Conservation (phyloP, 805 yeast species). For the Metschnikowia sp. region DNA sequence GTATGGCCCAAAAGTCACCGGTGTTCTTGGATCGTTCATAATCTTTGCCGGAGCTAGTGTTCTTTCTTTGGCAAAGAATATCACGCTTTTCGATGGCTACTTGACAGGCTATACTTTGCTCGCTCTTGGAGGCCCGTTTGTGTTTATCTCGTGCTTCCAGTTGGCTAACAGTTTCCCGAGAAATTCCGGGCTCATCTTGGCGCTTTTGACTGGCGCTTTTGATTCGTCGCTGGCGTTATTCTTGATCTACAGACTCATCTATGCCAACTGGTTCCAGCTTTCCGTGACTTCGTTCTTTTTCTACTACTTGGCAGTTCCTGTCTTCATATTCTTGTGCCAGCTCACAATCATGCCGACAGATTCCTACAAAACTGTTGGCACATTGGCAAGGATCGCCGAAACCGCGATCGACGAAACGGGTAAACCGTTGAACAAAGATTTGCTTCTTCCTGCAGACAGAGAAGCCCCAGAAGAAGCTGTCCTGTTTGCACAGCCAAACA, state of each 20-base stretch:
- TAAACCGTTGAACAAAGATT: slow-evolving; percentile 48
- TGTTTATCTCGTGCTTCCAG: slow-evolving; percentile 86
- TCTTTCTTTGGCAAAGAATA: slow-evolving; percentile 37
- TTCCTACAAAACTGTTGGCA: slow-evolving; percentile 69
- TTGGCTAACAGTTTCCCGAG: slow-evolving; percentile 83
- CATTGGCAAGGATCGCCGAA: slow-evolving; percentile 63
- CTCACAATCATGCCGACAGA: slow-evolving; percentile 73
- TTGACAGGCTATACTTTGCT: slow-evolving; percentile 68
- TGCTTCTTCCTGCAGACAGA: slow-evolving; percentile 35
- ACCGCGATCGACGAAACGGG: slow-evolving; percentile 76
- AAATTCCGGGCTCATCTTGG: slow-evolving; percentile 75
- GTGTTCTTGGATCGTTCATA: slow-evolving; percentile 65
- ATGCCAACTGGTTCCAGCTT: slow-evolving; percentile 42
- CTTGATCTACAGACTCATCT: slow-evolving; percentile 64
- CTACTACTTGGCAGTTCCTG: slow-evolving; percentile 68
- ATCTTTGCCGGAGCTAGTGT: slow-evolving; percentile 54
- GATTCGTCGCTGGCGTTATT: slow-evolving; percentile 91
- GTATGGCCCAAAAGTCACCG: slow-evolving; percentile 79
- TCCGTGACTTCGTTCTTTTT: slow-evolving; percentile 60
- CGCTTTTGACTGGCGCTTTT: slow-evolving; percentile 88
- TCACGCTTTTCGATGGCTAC: slow-evolving; percentile 57
- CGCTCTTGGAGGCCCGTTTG: slow-evolving; percentile 93
- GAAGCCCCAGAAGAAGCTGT: slow-evolving; percentile 28
- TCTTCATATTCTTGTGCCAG: slow-evolving; percentile 73
- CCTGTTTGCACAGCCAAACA: slow-evolving; percentile 30